Evolutionary conservation across 2,329 filamentous ascomycete species (phyloP).

Genomic region (Rhinocladiella similis): DNA sequence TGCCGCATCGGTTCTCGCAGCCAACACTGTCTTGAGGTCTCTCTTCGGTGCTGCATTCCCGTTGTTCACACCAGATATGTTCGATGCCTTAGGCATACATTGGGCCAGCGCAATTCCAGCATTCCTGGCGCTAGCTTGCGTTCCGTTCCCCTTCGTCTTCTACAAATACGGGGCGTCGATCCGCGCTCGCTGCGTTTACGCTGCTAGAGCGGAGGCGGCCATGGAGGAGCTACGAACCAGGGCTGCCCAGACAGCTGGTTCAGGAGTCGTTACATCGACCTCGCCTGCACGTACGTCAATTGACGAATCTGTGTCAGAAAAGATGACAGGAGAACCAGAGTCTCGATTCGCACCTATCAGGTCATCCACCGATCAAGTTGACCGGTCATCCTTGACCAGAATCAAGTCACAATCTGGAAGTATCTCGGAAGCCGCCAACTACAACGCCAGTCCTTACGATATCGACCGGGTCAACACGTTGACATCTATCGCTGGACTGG

Average conservation of each 20-base stretch:
- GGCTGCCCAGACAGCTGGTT: neutral
- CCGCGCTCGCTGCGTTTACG: slow-evolving; percentile 30
- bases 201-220: slow-evolving; percentile 24
- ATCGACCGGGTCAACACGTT: slow-evolving; percentile 37
- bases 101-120: slow-evolving; percentile 50
- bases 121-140: slow-evolving; percentile 46
- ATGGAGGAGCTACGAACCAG: slow-evolving; percentile 26
- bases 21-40: slow-evolving; percentile 77
- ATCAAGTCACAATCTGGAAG: slow-evolving; percentile 19
- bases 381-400: slow-evolving; percentile 13
- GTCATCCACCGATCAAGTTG: slow-evolving; percentile 5
- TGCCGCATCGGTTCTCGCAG: slow-evolving; percentile 72
- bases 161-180: slow-evolving; percentile 45
- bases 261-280: neutral
- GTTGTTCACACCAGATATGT: slow-evolving; percentile 49
- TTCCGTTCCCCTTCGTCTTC: slow-evolving; percentile 47
- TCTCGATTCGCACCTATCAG: slow-evolving; percentile 18
- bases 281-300: neutral
- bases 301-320: slow-evolving; percentile 5
- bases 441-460: slow-evolving; percentile 35
- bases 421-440: slow-evolving; percentile 26
- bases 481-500: slow-evolving; percentile 30
- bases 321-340: neutral
- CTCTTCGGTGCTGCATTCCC: slow-evolving; percentile 73
- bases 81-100: slow-evolving; percentile 46